Percentiles rank a stretch among this genome's conserved stretches.
These are phyloP conservation scores for Pyrenochaeta sp. DNA, from an alignment of 2,329 filamentous ascomycete genomes.

Conservation along the genomic window DNA sequence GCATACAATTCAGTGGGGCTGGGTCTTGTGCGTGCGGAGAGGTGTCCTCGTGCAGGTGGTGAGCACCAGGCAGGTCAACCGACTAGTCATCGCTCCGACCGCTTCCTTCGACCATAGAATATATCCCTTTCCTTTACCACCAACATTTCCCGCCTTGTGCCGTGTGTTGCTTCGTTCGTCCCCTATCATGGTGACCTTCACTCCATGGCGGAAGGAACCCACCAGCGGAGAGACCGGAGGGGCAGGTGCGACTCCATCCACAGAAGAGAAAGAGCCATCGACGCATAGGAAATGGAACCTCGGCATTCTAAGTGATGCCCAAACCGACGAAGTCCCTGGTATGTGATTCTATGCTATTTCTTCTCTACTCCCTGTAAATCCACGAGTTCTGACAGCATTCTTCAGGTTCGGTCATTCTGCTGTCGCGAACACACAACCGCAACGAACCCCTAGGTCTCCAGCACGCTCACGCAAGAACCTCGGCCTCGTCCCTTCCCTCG, in stretches of 20 bases:
- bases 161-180: not conserved
- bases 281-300: slow-evolving; percentile 58
- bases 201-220: slow-evolving; percentile 26
- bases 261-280: slow-evolving; percentile 12
- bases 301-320: slow-evolving; percentile 82
- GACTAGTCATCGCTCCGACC: slow-evolving; percentile 7
- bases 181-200: slow-evolving; percentile 24
- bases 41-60: too few species aligned
- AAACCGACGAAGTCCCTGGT: slow-evolving; percentile 90
- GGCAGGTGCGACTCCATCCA: slow-evolving; percentile 4
- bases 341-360: slow-evolving; percentile 40
- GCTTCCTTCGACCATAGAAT: not conserved
- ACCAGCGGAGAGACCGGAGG: slow-evolving; percentile 8
- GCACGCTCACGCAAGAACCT: slow-evolving; percentile 68
- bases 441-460: slow-evolving; percentile 69
- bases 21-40: too few species aligned
- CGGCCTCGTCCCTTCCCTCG: slow-evolving; percentile 60
- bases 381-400: not conserved
- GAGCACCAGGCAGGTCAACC: slow-evolving; percentile 7
- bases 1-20: too few species aligned
- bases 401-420: slow-evolving; percentile 66
- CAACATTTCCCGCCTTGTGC: too few species aligned
- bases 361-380: not conserved
- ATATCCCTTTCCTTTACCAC: not conserved
- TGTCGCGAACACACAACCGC: slow-evolving; percentile 62